phyloP scores from a whole-genome alignment of 1,284 basidiomycete species.

The Cryptococcus sp. region DNA sequence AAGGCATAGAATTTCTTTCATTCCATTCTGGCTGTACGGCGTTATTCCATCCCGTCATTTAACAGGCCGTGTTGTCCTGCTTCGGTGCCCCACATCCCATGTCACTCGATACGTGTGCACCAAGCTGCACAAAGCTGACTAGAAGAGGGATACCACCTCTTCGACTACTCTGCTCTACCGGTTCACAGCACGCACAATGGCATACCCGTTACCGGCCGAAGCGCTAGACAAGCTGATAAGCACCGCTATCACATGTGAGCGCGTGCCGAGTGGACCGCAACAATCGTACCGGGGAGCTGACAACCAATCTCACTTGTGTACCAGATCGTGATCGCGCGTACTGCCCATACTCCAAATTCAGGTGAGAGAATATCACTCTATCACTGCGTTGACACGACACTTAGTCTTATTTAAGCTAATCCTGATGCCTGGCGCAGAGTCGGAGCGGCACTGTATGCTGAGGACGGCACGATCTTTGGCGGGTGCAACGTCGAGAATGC shows the following conservation, averaged over 20 bases:
- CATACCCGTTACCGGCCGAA: neutral
- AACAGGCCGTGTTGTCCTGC: too few species aligned
- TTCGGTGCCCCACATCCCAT: too few species aligned
- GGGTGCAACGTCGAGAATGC: slow-evolving; percentile 91
- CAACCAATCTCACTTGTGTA: too few species aligned
- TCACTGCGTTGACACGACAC: neutral
- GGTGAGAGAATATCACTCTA: slow-evolving; percentile 48
- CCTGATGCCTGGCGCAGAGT: slow-evolving; percentile 56
- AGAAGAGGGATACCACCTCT: too few species aligned
- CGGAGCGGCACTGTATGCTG: slow-evolving; percentile 74
- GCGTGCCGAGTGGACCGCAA: too few species aligned
- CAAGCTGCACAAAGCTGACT: too few species aligned
- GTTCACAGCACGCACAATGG: neutral
- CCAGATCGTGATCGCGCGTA: slow-evolving; percentile 65
- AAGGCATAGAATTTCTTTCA: neutral
- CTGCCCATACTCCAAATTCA: slow-evolving; percentile 78
- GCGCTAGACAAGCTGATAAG: slow-evolving; percentile 42
- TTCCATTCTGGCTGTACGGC: too few species aligned
- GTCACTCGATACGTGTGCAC: too few species aligned
- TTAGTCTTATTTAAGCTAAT: neutral
- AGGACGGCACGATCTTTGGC: slow-evolving; percentile 70
- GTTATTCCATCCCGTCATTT: too few species aligned
- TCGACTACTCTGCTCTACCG: too few species aligned
- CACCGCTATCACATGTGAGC: slow-evolving; percentile 36
- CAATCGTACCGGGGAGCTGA: too few species aligned